Conservation (phyloP, 495 filamentous ascomycete genomes). For the Copromyces sp. region DNA sequence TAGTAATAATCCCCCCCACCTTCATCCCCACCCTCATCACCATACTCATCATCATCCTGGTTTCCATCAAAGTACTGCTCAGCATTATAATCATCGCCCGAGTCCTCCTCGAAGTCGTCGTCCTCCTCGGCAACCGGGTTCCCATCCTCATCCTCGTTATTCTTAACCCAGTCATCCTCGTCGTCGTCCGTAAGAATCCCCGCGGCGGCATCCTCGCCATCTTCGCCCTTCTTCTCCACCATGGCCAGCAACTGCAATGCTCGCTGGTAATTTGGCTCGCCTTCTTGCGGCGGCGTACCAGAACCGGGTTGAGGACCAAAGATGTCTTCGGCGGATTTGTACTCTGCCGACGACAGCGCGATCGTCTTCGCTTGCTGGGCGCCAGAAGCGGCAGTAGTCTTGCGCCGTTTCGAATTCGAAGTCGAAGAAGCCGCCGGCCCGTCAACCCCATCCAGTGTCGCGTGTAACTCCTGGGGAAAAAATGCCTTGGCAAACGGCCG, state of each 20-base stretch:
- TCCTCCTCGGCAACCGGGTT: slow-evolving; percentile 35
- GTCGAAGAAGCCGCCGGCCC: slow-evolving; percentile 4
- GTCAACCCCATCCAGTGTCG: slow-evolving; percentile 38
- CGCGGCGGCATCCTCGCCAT: slow-evolving; percentile 26
- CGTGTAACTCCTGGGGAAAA: slow-evolving; percentile 43
- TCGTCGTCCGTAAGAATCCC: slow-evolving; percentile 29
- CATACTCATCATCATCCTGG: slow-evolving; percentile 39
- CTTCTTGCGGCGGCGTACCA: slow-evolving; percentile 7
- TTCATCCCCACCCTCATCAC: slow-evolving; percentile 36
- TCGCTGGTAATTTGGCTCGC: slow-evolving; percentile 19
- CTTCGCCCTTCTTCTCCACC: slow-evolving; percentile 28
- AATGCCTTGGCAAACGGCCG: slow-evolving; percentile 36
- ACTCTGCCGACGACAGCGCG: slow-evolving; percentile 15
- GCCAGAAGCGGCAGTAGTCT: background rate
- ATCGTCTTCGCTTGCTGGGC: slow-evolving; percentile 14
- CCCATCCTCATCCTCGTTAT: slow-evolving; percentile 24
- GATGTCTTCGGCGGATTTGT: slow-evolving; percentile 23
- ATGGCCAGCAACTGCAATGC: slow-evolving; percentile 25
- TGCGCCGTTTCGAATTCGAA: slow-evolving; percentile 24
- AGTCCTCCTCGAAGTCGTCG: slow-evolving; percentile 36
- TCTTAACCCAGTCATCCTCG: slow-evolving; percentile 33
- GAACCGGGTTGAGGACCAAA: slow-evolving; percentile 8
- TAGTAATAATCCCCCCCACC: slow-evolving; percentile 16
- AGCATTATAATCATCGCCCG: slow-evolving; percentile 45
- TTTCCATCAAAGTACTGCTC: slow-evolving; percentile 45